Evolutionary conservation across 179 eudicot genomes (phyloP), one percentile per base, ranked within the genome.

Genomic region (Beta lomatogona): DNA sequence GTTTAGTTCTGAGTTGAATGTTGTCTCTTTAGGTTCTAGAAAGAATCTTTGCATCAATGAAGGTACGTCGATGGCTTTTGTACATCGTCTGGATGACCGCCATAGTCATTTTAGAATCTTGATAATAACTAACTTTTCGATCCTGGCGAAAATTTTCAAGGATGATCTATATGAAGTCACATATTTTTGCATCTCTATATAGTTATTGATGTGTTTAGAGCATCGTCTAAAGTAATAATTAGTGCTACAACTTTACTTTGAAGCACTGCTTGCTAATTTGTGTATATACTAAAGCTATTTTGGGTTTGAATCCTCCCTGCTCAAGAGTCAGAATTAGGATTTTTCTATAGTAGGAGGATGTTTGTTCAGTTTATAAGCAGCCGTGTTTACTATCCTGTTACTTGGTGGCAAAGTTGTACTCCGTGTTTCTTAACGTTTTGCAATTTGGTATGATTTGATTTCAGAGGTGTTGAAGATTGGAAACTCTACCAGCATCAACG

Each of bases 1-100:
- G 60, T 93, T 95, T 89, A 92, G 92, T 74, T 87, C 87, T 77
- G 89, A 92, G 80, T 75, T 95, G 84, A 92, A 86, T 85, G 94
- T 95, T 89, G 91, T 94, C n/a, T 88, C 91, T 87, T 86, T 95
- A 92, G 97, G 94, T 44, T 95, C 99, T 76, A 89, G 99, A 90
- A 95, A 91, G 87, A 95, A 91, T 80, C 86, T 91, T 46, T 95
- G 99, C 90, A 91, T 94, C 74, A 92, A 94, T 86, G 88, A 93
- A 92, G 99, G 98, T 95, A 89, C 13, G 5, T 31, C 46, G 22
- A 77, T 28, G n/a, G 2, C 48, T 25, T 6, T 36, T 73, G 54
- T 48, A 10, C 70, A 6, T 73, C 3, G 7, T n/a, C 15, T 48
- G n/a, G 10, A 16, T 74, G 36, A 4, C 52, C 15, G 8, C 11